Base-by-base conservation (phyloP, 1,139 yeast species). In the Blastobotrys proliferans region DNA sequence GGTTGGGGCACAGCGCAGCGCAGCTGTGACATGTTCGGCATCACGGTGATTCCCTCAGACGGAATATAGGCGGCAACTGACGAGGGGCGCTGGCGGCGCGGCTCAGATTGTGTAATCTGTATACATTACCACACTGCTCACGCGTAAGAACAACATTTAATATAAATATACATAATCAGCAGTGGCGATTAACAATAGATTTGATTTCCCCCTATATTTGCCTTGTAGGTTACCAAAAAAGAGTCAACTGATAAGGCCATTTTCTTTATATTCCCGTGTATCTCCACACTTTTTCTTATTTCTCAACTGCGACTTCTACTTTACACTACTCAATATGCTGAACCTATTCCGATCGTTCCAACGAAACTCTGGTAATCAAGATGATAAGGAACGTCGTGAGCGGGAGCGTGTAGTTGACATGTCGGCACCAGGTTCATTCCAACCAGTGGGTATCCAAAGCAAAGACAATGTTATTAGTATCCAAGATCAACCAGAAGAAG, bases 401-500 rank as follows among this genome's bases (percentile, higher is more conserved):
- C 19, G 28, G 19, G 21, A 35, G 17, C 39, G 43, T 16, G 43
- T 35, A 20, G 34, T 40, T 14, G 43, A 38, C 35, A 22, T 30
- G 41, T n/a, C 27, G 8, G 36, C 30, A 24, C 40, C 40, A 5
- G 27, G 20, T 8, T 16, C 32, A 16, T 30, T n/a, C 22, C 20
- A 28, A 3, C 35, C 35, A 24, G 6, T 28, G 13, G 14, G 35
- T 18, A 16, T 13, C 4, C 17, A n/a, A 13, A 25, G 33, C 6
- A 24, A 32, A 16, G 42, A 31, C 13, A 27, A 40, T n/a, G 39
- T 24, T 17, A 24, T 36, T 32, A 38, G 42, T 10, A 44, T 41
- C 14, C 40, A 35, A 27, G 41, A 42, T 11, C 37, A 29, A 6
- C 30, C 13, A n/a, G 59, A 53, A 22, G 53, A 46, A 26, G 67